Percentiles rank a stretch among this genome's conserved stretches.
These are phyloP conservation scores for Danielozyma ontarioensis DNA, from an alignment of 805 yeast species.

Conservation along the genomic window DNA sequence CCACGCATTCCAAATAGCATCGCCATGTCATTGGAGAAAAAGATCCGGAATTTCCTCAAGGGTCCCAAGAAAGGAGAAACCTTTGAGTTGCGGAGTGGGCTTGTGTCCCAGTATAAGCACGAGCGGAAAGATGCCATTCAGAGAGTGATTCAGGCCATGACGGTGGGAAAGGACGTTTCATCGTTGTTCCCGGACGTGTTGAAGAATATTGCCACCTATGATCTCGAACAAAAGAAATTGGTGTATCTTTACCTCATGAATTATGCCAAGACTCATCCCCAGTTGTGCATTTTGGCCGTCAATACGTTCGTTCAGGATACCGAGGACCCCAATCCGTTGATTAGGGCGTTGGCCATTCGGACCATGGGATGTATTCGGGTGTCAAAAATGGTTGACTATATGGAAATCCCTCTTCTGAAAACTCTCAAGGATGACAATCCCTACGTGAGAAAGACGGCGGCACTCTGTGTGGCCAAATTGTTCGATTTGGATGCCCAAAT, in stretches of 20 bases:
- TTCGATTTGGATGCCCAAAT: constrained; percentile 78
- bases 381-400: constrained; percentile 89
- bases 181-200: constrained; percentile 92
- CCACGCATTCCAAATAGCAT: not conserved
- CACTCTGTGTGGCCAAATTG: constrained; percentile 92
- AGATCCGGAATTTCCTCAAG: constrained; percentile 36
- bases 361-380: constrained; percentile 99
- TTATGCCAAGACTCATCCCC: constrained; percentile 95
- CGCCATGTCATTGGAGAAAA: constrained; percentile 37
- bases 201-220: constrained; percentile 95
- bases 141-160: constrained; percentile 96
- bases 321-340: constrained; percentile 94
- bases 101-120: constrained; percentile 90
- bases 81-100: constrained; percentile 83
- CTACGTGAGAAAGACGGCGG: constrained; percentile 96
- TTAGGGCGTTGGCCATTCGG: constrained; percentile 91
- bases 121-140: constrained; percentile 97
- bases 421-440: constrained; percentile 93
- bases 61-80: constrained; percentile 65
- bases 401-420: constrained; percentile 82
- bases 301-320: constrained; percentile 94
- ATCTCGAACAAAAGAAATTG: constrained; percentile 91
- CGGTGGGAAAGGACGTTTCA: constrained; percentile 94
- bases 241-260: constrained; percentile 94
- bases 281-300: constrained; percentile 90